Conservation (phyloP, 495 filamentous ascomycete species). For the Xylaria palmicola region DNA sequence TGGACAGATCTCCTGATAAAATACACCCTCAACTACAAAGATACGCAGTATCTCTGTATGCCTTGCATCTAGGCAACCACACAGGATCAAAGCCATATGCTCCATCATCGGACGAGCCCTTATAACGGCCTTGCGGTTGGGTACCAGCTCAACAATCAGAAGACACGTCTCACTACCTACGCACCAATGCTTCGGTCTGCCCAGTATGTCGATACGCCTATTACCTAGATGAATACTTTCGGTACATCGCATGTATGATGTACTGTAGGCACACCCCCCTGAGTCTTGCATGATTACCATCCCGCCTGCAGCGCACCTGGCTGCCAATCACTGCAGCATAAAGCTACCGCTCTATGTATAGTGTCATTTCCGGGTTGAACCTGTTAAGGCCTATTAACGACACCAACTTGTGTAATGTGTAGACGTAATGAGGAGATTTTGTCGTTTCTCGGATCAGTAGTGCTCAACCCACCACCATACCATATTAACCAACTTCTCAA, state of each 20-base stretch:
- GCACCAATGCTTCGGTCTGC: not conserved
- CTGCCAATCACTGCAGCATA: slow-evolving; percentile 7
- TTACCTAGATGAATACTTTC: not conserved
- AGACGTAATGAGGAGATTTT: too few relatives aligned
- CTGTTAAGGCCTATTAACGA: not conserved
- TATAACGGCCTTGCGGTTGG: too few relatives aligned
- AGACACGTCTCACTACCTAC: not conserved
- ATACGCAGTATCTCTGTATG: too few relatives aligned
- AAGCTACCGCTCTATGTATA: slow-evolving; percentile 1
- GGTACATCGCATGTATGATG: not conserved
- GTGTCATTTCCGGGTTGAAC: not conserved
- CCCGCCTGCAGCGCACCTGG: not conserved
- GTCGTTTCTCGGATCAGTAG: too few relatives aligned
- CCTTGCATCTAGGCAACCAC: too few relatives aligned
- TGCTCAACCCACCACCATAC: too few relatives aligned
- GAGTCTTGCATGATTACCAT: slow-evolving; percentile 2
- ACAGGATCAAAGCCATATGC: too few relatives aligned
- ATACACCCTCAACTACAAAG: too few relatives aligned
- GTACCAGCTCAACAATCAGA: not conserved
- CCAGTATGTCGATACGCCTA: not conserved
- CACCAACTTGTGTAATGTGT: not conserved
- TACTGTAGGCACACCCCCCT: too few relatives aligned
- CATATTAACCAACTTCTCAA: too few relatives aligned
- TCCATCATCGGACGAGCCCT: too few relatives aligned
- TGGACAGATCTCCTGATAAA: too few relatives aligned